A percentile compares a stretch with the other conserved stretches of the same genome.
Evolutionary conservation across 2,329 filamentous ascomycete genomes (phyloP).

Genomic region (Rutstroemia sp.): DNA sequence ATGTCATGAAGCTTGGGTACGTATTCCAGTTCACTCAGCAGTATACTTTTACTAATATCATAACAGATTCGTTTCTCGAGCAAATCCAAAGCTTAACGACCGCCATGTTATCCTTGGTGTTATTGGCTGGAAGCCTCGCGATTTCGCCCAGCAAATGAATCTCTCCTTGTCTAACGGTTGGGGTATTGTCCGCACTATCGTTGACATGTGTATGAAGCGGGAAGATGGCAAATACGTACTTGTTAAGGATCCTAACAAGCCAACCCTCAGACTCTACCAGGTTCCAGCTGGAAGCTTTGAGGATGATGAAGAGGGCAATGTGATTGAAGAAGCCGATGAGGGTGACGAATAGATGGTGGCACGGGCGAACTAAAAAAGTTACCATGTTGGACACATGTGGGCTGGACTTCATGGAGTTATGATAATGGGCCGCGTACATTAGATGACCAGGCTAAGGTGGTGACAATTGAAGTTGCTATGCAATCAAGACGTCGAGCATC

Average conservation of each 20-base stretch:
- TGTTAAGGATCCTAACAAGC: conserved; percentile 93
- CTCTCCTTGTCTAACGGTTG: conserved; percentile 93
- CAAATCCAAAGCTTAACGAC: conserved; percentile 85
- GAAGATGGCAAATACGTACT: conserved; percentile 76
- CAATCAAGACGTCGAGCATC: too few species aligned
- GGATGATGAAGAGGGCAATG: conserved; percentile 64
- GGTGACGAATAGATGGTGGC: conserved; percentile 19
- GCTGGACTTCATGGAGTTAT: conserved; percentile 6
- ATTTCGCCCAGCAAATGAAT: conserved; percentile 98
- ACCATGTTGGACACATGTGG: not conserved
- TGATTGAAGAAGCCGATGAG: conserved; percentile 27
- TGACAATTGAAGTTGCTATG: too few species aligned
- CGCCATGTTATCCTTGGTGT: conserved; percentile 95
- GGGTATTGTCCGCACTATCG: conserved; percentile 97
- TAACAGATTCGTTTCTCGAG: conserved; percentile 82
- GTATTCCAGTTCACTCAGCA: conserved; percentile 30
- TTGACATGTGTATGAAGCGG: conserved; percentile 81
- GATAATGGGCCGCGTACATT: conserved; percentile 1
- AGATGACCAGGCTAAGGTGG: not conserved
- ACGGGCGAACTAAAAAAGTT: not conserved
- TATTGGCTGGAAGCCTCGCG: conserved; percentile 93
- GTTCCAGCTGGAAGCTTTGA: conserved; percentile 85
- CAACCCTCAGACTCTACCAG: conserved; percentile 85
- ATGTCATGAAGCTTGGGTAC: conserved; percentile 95
- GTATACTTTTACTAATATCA: conserved; percentile 1